Evolutionary conservation across 1,284 basidiomycete species (phyloP).

Genomic region (Sporisorium graminicola): DNA sequence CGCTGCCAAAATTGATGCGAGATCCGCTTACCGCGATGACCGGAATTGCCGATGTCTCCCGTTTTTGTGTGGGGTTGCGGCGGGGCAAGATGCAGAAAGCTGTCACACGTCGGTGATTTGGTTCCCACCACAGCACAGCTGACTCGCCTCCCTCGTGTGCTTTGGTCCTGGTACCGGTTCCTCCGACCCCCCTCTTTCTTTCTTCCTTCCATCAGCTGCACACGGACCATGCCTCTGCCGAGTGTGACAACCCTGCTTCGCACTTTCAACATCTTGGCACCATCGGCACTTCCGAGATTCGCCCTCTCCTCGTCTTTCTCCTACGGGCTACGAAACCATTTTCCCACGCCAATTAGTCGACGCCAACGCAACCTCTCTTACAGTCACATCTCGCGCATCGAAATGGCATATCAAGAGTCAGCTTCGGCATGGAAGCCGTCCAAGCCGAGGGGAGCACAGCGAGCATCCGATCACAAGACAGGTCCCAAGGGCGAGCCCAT

Average conservation of each 20-base stretch:
- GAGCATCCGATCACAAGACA: conserved; percentile 55
- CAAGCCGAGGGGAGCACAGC: conserved; percentile 43
- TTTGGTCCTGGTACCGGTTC: conserved; percentile 9
- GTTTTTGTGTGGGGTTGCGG: conserved; percentile 3
- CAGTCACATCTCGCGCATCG: conserved; percentile 23
- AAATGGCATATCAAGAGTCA: conserved; percentile 25
- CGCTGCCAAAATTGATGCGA: background rate
- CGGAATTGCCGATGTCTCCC: conserved; percentile 30
- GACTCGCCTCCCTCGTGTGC: conserved; percentile 1
- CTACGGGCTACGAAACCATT: background rate
- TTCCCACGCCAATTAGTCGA: conserved; percentile 22
- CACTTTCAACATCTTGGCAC: background rate
- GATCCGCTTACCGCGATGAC: conserved; percentile 18
- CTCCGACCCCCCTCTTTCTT: conserved; percentile 5
- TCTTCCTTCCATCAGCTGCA: background rate
- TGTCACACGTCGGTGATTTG: background rate
- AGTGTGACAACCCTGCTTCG: conserved; percentile 19
- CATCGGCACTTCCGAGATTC: conserved; percentile 18
- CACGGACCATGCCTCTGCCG: conserved; percentile 26
- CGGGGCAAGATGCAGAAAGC: conserved; percentile 1
- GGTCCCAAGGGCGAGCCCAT: conserved; percentile 59
- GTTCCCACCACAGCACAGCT: conserved; percentile 1
- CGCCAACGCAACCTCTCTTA: conserved; percentile 7
- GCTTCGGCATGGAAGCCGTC: conserved; percentile 43
- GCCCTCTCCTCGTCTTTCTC: background rate